phyloP scores from a whole-genome alignment of 768 basidiomycete species.

The Boletus huronensis region DNA sequence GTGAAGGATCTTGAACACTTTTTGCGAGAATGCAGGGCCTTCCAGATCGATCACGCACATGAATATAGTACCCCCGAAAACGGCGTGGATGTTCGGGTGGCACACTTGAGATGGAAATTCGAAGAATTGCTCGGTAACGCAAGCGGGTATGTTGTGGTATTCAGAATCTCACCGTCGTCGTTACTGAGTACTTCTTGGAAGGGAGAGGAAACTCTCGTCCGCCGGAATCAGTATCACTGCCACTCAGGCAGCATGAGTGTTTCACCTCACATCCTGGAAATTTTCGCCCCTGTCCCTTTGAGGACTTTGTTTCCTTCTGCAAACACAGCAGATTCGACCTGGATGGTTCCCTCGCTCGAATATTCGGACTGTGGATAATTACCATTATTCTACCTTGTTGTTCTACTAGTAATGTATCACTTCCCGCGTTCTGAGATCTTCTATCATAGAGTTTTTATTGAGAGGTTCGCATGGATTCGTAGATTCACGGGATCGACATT shows the following conservation, averaged over 20 bases:
- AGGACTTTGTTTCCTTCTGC: neutral
- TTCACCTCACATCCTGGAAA: neutral
- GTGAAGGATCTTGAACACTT: slow-evolving; percentile 64
- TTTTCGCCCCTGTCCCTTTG: neutral
- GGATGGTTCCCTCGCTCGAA: too few species aligned
- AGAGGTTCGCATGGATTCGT: neutral
- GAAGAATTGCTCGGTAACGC: slow-evolving; percentile 30
- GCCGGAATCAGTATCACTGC: slow-evolving; percentile 7
- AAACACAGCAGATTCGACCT: neutral
- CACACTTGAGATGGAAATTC: slow-evolving; percentile 19
- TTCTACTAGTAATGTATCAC: neutral
- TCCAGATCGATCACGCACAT: slow-evolving; percentile 56
- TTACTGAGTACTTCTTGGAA: slow-evolving; percentile 5
- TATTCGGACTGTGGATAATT: neutral
- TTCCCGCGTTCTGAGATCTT: neutral
- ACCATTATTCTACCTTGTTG: neutral
- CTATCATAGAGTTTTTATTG: neutral
- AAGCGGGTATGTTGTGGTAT: slow-evolving; percentile 18
- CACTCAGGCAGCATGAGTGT: neutral
- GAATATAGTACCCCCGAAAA: slow-evolving; percentile 13
- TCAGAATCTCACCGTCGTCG: neutral
- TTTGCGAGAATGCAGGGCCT: slow-evolving; percentile 57
- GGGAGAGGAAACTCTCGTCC: slow-evolving; percentile 20
- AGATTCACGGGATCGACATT: neutral
- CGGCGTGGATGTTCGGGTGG: slow-evolving; percentile 7